A percentile compares a stretch with the other conserved stretches of the same genome.
phyloP scores from a whole-genome alignment of 345 rosid genomes.

The Microthlaspi erraticum region DNA sequence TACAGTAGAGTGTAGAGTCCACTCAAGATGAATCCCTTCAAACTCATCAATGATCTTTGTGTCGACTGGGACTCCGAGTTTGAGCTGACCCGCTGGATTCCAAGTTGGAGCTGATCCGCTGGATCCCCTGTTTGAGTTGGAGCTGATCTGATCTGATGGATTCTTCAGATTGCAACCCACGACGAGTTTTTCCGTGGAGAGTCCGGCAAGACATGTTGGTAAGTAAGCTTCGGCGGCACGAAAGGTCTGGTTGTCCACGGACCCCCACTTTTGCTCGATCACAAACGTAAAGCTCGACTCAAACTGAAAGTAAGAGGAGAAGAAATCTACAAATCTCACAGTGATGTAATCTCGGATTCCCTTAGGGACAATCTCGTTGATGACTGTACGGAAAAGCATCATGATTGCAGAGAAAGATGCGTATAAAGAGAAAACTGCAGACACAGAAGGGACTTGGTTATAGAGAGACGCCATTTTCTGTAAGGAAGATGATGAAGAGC shows the following conservation, averaged over 20 bases:
- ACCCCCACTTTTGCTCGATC: conserved; percentile 40
- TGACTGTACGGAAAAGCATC: conserved; percentile 37
- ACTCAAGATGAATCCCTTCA: conserved; percentile 42
- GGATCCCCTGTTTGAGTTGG: conserved; percentile 22
- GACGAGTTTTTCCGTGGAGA: conserved; percentile 31
- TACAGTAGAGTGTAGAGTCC: conserved; percentile 41
- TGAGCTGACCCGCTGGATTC: neutral
- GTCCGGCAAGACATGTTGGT: conserved; percentile 33
- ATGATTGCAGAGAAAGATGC: conserved; percentile 41
- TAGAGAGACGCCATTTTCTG: conserved; percentile 34
- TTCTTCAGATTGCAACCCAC: conserved; percentile 42
- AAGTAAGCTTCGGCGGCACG: conserved; percentile 43
- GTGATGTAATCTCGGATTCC: conserved; percentile 30
- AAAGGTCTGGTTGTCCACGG: conserved; percentile 36
- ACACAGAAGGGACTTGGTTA: conserved; percentile 39
- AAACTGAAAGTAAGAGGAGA: conserved; percentile 37
- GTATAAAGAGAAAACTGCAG: conserved; percentile 39
- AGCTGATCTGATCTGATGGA: neutral
- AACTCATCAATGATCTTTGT: conserved; percentile 38
- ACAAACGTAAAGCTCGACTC: conserved; percentile 39
- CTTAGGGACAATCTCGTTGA: conserved; percentile 39
- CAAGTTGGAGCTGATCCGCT: neutral
- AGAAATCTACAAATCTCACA: conserved; percentile 2
- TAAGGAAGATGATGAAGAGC: conserved; percentile 3
- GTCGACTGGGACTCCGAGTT: conserved; percentile 33